A percentile compares a stretch with the other conserved stretches of the same genome.
Conservation (phyloP, 371 early-diverging fungal species). For the Paraphysoderma sedebokerense region DNA sequence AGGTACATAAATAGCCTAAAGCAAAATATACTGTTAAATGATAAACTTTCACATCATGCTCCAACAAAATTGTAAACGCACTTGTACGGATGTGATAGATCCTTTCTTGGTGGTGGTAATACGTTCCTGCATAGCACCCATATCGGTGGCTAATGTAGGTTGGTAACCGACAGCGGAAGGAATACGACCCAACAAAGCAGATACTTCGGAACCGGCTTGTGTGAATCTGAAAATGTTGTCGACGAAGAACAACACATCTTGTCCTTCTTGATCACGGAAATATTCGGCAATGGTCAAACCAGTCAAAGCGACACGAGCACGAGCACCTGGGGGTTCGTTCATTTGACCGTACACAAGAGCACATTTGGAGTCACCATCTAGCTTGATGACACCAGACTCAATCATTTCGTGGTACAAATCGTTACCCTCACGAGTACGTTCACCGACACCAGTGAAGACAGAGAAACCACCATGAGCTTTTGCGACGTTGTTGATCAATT, state of each 20-base stretch:
- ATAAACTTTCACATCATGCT: background rate
- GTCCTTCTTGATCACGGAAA: slow-evolving; percentile 98
- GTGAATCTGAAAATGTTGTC: slow-evolving; percentile 95
- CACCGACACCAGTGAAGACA: slow-evolving; percentile 93
- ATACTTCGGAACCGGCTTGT: slow-evolving; percentile 87
- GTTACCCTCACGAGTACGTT: slow-evolving; percentile 97
- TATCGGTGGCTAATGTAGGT: slow-evolving; percentile 89
- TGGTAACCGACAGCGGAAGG: slow-evolving; percentile 99
- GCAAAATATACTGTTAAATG: slow-evolving; percentile 3
- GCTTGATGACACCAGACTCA: slow-evolving; percentile 83
- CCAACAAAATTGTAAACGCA: too few species aligned
- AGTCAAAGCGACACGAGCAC: slow-evolving; percentile 97
- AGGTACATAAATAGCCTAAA: slow-evolving; percentile 96
- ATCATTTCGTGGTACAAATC: slow-evolving; percentile 97
- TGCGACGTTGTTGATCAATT: slow-evolving; percentile 95
- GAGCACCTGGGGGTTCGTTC: slow-evolving; percentile 99
- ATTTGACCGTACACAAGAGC: slow-evolving; percentile 96
- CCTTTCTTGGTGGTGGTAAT: slow-evolving; percentile 99
- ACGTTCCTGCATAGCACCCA: slow-evolving; percentile 98
- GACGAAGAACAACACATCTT: slow-evolving; percentile 97
- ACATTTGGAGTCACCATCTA: slow-evolving; percentile 87
- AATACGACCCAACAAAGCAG: slow-evolving; percentile 96
- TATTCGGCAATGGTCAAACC: slow-evolving; percentile 97
- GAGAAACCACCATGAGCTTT: slow-evolving; percentile 97
- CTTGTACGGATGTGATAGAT: slow-evolving; percentile 95